Evolutionary conservation across 371 early-diverging fungal genomes (phyloP), one percentile per base, ranked within the genome.

Genomic region (Mortierella sp.): DNA sequence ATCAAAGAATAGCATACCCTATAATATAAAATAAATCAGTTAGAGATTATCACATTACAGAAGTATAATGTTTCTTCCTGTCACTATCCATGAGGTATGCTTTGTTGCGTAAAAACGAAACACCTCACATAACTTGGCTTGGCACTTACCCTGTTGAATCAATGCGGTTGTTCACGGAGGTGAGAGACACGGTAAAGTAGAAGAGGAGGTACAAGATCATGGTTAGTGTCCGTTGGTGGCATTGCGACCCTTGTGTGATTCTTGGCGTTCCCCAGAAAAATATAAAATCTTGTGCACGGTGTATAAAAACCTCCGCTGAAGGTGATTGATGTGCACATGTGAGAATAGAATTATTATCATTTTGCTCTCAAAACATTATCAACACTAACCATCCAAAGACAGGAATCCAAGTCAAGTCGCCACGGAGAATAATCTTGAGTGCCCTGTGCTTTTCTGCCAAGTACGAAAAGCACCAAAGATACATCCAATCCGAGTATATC

Each of bases 401-500:
- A 3, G 97, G 97, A 18, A 96, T 73, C 74, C 89, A 84, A 66
- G 91, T 91, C 59, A 96, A 87, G 66, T 89, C 88, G 58, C 91
- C 88, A 73, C 96, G 96, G 24, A 96, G 86, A 62, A 96, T 92
- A 59, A 97, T 96, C 83, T 95, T 96, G 60, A 97, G 69, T 60
- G 86, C 86, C 14, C 94, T 95, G 70, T 94, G 93, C 24, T 90
- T 92, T 35, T 87, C 87, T 22, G 89, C 86, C 58, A 89, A 83
- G 78, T 94, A 92, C 5, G 94, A 81, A 24, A 92, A 70, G 68
- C 85, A 87, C 85, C 97, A 96, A 37, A 97, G 85, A 83, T 95
- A 96, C 79, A 95, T 93, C 96, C 96, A 97, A 84, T 97, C 97
- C 43, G 93, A 89, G 83, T 94, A 95, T 52, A 94, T 94, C 91